Evolutionary conservation across 208 protist species (phyloP).

Genomic region (Acanthamoeba quina): DNA sequence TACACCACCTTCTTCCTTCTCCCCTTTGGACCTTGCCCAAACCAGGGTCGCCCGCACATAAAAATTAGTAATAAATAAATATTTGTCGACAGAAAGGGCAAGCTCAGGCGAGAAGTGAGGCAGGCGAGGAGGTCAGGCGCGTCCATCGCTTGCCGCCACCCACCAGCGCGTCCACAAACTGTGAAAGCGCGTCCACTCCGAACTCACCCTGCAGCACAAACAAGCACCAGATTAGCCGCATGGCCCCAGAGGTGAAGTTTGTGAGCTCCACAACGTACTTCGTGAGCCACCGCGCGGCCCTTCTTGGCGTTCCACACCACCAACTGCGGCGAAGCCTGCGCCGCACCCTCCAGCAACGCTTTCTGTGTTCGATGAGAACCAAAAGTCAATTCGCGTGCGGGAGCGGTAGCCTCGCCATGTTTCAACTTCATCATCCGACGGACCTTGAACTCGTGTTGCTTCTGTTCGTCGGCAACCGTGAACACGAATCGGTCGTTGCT

Average conservation of each 20-base stretch:
- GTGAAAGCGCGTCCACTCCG: not conserved
- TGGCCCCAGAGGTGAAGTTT: not conserved
- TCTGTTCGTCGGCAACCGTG: not conserved
- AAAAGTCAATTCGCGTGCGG: not conserved
- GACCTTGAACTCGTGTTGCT: slow-evolving; percentile 58
- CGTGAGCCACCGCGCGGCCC: slow-evolving; percentile 41
- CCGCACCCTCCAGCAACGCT: not conserved
- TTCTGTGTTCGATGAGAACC: not conserved
- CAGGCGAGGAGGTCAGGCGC: not conserved
- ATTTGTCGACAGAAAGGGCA: not conserved
- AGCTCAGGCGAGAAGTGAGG: not conserved
- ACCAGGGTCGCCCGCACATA: not conserved
- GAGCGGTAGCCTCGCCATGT: not conserved
- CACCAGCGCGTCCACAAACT: slow-evolving; percentile 36
- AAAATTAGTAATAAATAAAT: slow-evolving; percentile 9
- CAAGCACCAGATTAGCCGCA: not conserved
- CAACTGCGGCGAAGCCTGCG: slow-evolving; percentile 23
- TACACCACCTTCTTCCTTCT: too few species aligned
- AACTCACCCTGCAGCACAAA: not conserved
- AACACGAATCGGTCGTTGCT: slow-evolving; percentile 67
- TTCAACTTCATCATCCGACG: not conserved
- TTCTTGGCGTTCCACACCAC: slow-evolving; percentile 66
- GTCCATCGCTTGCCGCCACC: slow-evolving; percentile 40
- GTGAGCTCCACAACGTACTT: slow-evolving; percentile 1
- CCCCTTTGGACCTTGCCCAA: not conserved